A percentile compares a stretch with the other conserved stretches of the same genome.
These are phyloP conservation scores for Diddensiella santjacobensis DNA, from an alignment of 805 yeast genomes.

Conservation along the genomic window DNA sequence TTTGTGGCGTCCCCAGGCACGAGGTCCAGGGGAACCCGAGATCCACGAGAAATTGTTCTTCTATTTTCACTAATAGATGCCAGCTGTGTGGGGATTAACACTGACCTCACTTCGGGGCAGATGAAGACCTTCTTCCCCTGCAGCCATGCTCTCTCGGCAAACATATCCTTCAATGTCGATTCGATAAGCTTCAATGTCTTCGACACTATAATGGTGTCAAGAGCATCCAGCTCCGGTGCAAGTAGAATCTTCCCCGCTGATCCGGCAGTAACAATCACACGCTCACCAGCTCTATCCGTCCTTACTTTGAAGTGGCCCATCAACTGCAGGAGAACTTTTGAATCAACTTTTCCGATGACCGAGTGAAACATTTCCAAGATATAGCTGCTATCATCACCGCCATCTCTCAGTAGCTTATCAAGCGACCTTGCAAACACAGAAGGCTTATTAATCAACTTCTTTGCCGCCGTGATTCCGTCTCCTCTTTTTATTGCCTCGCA, in stretches of 20 bases:
- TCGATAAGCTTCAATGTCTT: neutral
- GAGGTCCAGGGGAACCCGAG: conserved; percentile 7
- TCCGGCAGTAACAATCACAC: conserved; percentile 7
- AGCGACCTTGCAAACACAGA: conserved; percentile 5
- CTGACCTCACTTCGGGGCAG: neutral
- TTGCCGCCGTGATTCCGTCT: neutral
- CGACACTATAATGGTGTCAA: neutral
- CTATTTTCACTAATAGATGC: conserved; percentile 4
- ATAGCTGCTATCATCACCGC: neutral
- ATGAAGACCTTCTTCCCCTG: conserved; percentile 4
- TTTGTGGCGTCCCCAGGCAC: conserved; percentile 2
- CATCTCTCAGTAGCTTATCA: conserved; percentile 7
- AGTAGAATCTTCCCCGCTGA: neutral
- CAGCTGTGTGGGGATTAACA: conserved; percentile 1
- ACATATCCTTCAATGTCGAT: neutral
- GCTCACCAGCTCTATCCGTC: neutral
- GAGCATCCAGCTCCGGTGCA: neutral
- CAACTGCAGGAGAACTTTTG: conserved; percentile 10
- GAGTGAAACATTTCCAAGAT: conserved; percentile 1
- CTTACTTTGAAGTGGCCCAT: conserved; percentile 12
- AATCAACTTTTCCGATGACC: neutral
- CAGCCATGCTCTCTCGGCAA: neutral
- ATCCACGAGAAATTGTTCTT: conserved; percentile 11
- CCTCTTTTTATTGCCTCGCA: conserved; percentile 1
- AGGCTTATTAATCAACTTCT: neutral